These are phyloP conservation scores for Cyclostephanos tholiformis DNA, from an alignment of 108 stramenopile genomes.

Conservation along the genomic window DNA sequence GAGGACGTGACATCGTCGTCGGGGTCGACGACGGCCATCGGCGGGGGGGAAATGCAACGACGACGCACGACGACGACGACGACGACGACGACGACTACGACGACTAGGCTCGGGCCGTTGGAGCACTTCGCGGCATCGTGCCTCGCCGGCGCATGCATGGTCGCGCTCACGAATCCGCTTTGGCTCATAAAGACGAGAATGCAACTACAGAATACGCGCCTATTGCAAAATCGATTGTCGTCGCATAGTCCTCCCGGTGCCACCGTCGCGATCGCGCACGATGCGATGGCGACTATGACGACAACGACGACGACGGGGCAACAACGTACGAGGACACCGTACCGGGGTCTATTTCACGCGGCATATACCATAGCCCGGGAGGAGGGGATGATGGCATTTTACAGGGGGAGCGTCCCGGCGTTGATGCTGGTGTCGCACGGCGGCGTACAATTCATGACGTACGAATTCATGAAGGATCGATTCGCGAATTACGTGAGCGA, in stretches of 20 bases:
- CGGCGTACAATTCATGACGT: conserved; percentile 95
- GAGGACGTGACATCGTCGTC: too few relatives aligned
- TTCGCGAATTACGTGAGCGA: conserved; percentile 55
- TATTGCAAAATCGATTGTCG: conserved; percentile 40
- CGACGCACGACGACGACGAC: too few relatives aligned
- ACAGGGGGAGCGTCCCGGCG: conserved; percentile 93
- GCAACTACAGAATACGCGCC: conserved; percentile 88
- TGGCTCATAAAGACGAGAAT: conserved; percentile 98
- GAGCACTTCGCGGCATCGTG: conserved; percentile 76
- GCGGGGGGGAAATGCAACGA: conserved; percentile 2
- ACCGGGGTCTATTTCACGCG: conserved; percentile 74
- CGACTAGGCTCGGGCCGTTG: conserved; percentile 49
- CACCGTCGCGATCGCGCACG: too few relatives aligned
- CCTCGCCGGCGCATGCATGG: conserved; percentile 85
- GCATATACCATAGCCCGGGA: conserved; percentile 84
- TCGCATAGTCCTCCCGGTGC: too few relatives aligned
- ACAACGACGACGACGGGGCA: conserved; percentile 24
- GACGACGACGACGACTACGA: conserved; percentile 2
- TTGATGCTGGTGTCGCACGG: conserved; percentile 95
- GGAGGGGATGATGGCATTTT: conserved; percentile 92
- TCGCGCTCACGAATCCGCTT: conserved; percentile 95
- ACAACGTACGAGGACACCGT: conserved; percentile 58
- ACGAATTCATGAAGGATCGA: conserved; percentile 90
- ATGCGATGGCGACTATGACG: too few relatives aligned
- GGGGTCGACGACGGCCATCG: neutral